A percentile compares a stretch with the other conserved stretches of the same genome.
phyloP scores from a whole-genome alignment of 805 yeast genomes.

The Zygosaccharomyces bailii region DNA sequence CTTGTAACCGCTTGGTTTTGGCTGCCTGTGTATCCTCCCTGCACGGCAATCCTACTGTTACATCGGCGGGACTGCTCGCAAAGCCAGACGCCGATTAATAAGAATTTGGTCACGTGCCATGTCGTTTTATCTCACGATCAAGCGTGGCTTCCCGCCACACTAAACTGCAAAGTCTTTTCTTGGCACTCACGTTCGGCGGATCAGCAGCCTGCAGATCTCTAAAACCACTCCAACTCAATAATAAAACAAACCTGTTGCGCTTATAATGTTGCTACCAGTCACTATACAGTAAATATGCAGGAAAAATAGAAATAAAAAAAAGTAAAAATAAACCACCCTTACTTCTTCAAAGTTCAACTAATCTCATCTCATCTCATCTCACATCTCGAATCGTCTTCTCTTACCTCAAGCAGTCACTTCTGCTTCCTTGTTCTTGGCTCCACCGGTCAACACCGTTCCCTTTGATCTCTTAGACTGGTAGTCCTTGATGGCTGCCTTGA shows the following conservation, averaged over 20 bases:
- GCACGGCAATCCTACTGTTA: no score
- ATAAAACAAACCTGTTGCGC: neutral
- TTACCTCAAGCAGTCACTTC: neutral
- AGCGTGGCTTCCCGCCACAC: no score
- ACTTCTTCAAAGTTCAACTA: no score
- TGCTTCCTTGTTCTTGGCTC: constrained; percentile 1
- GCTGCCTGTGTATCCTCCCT: no score
- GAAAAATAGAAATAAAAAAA: neutral
- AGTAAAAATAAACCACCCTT: no score
- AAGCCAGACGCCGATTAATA: no score
- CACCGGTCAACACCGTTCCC: constrained; percentile 18
- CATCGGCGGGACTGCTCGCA: no score
- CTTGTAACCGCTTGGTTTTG: no score
- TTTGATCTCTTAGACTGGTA: constrained; percentile 73
- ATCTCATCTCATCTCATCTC: neutral
- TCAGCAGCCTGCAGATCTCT: neutral
- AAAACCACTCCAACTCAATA: neutral
- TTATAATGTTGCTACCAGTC: neutral
- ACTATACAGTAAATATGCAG: neutral
- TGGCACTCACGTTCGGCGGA: neutral
- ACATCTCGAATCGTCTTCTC: neutral
- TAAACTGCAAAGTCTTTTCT: no score
- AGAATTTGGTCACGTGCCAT: no score
- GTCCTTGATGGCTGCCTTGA: constrained; percentile 94
- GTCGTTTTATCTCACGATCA: no score